Conservation (phyloP, 257 asterid species). For the Paulownia fortunei region DNA sequence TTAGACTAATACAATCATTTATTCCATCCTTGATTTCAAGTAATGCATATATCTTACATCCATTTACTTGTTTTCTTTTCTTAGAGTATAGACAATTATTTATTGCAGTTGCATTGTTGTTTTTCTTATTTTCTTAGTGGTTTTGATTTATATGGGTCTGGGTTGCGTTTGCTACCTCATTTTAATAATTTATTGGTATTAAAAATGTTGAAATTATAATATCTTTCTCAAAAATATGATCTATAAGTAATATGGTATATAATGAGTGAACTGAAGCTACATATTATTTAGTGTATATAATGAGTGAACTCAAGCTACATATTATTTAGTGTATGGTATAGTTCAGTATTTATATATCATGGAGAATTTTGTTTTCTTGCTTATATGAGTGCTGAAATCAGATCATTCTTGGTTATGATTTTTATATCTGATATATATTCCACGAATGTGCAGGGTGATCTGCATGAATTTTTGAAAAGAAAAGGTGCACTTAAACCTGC, state of each 20-base stretch:
- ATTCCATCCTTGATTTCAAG: neutral
- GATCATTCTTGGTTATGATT: neutral
- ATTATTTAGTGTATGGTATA: neutral
- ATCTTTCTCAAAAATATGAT: neutral
- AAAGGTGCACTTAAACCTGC: slow-evolving; percentile 85
- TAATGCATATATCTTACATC: neutral
- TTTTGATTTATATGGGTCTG: slow-evolving; percentile 2
- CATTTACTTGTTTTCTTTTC: neutral
- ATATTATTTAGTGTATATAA: too few relatives aligned
- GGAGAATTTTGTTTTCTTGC: neutral
- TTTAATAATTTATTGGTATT: neutral
- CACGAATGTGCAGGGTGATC: slow-evolving; percentile 71
- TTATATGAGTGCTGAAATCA: neutral
- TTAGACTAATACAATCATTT: neutral
- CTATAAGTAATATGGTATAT: neutral
- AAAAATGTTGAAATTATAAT: neutral
- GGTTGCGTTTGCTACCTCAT: neutral
- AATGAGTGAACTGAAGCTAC: too few relatives aligned
- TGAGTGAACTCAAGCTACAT: neutral
- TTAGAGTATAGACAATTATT: neutral
- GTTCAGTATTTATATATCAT: neutral
- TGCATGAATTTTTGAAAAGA: slow-evolving; percentile 63
- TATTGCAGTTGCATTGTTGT: neutral
- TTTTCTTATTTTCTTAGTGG: neutral
- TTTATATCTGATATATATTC: slow-evolving; percentile 12